These are phyloP conservation scores for Salinomyces thailandicus DNA, from an alignment of 2,329 filamentous ascomycete genomes.

Conservation along the genomic window DNA sequence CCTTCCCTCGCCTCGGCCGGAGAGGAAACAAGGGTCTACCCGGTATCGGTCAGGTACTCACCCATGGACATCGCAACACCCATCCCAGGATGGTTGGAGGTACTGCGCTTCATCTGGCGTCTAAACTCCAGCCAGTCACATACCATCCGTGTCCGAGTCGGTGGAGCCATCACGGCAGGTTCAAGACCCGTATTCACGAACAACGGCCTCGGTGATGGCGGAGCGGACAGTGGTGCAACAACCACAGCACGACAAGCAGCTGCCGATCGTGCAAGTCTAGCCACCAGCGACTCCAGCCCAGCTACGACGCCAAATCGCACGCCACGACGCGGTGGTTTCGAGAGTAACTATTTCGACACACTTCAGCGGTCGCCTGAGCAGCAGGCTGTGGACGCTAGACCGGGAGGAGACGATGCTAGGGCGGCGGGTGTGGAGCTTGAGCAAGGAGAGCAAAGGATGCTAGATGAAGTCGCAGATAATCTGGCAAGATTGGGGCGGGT, in stretches of 20 bases:
- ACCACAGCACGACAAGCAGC: neutral
- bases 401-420: conserved; percentile 9
- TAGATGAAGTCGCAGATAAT: conserved; percentile 74
- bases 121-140: conserved; percentile 77
- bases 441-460: conserved; percentile 50
- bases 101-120: conserved; percentile 69
- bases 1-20: conserved; percentile 62
- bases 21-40: conserved; percentile 66
- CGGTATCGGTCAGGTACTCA: conserved; percentile 80
- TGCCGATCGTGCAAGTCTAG: neutral
- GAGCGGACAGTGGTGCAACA: neutral
- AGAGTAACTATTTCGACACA: conserved; percentile 38
- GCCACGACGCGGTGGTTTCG: conserved; percentile 25
- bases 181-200: conserved; percentile 17
- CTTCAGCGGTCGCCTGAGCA: conserved; percentile 23
- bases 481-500: conserved; percentile 79
- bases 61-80: conserved; percentile 86
- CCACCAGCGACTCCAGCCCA: conserved; percentile 18
- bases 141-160: conserved; percentile 82
- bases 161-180: conserved; percentile 51
- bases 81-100: conserved; percentile 54
- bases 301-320: conserved; percentile 10
- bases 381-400: conserved; percentile 23
- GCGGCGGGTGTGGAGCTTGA: conserved; percentile 17
- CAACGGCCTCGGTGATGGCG: neutral